Evolutionary conservation across 192 early-diverging fungal species (phyloP).

Genomic region (Entomortierella beljakovae): DNA sequence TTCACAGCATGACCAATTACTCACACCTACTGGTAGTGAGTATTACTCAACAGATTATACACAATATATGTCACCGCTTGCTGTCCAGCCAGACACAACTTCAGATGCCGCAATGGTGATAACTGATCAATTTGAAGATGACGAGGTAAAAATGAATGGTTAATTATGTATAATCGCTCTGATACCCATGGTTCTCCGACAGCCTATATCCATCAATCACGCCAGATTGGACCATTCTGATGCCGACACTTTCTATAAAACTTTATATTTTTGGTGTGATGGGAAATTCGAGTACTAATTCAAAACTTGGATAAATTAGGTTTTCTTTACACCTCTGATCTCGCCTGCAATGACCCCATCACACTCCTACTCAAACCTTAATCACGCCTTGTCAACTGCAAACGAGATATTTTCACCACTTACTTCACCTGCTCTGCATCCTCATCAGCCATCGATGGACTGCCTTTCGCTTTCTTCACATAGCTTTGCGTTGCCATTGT

Average conservation of each 20-base stretch:
- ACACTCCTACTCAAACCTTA: conserved; percentile 59
- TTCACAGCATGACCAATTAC: conserved; percentile 35
- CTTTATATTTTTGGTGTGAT: background rate
- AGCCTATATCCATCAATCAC: background rate
- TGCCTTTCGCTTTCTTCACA: conserved; percentile 37
- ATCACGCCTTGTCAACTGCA: conserved; percentile 46
- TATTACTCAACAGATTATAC: conserved; percentile 42
- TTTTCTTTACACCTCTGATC: conserved; percentile 69
- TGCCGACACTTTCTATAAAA: background rate
- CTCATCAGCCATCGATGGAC: conserved; percentile 51
- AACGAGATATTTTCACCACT: conserved; percentile 70
- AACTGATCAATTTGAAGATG: conserved; percentile 49
- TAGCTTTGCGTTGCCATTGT: conserved; percentile 30
- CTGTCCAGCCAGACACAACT: conserved; percentile 28
- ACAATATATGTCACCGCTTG: conserved; percentile 51
- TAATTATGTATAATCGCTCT: background rate
- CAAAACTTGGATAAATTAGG: conserved; percentile 20
- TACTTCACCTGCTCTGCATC: conserved; percentile 72
- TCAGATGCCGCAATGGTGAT: conserved; percentile 44
- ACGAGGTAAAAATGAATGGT: conserved; percentile 31
- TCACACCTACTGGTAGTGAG: conserved; percentile 38
- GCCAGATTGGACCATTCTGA: background rate
- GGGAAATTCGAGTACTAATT: background rate
- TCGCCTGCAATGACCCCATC: conserved; percentile 79
- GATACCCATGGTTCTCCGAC: conserved; percentile 2